Base-by-base conservation (phyloP, 306 rosid species). In the Boehmeria nivea region DNA sequence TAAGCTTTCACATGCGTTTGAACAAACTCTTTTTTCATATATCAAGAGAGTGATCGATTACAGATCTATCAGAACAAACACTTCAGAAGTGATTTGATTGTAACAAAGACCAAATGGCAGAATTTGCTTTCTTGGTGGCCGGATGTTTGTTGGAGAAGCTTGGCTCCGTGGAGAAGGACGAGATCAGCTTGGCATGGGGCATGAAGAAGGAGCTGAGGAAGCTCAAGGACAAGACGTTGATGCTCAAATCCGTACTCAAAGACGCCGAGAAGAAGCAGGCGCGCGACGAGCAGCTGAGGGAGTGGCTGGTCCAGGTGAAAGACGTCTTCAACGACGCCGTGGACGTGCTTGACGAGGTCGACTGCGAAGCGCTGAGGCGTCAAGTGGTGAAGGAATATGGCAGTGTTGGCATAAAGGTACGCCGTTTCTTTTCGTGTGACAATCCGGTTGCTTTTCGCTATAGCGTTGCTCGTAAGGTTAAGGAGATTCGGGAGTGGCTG, bases 261-360 rank as follows among this genome's bases (percentile, higher is more conserved):
- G 70, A 65, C 17, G 70, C 70, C 21, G 65, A 58, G 59, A 57
- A 57, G 25, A 50, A 28, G 54, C 72, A 67, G 20, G 27, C 43
- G 27, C 17, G 48, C 6, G 14, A 51, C 4, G 44, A 37, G 23
- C 6, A 0, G 4, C 45, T 57, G 12, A n/a, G 16, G 12, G 17
- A 3, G 6, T 58, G 72, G 65, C 28, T 58, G 22, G 16, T 33
- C 13, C 33, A 33, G 28, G 59, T 67, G 23, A 58, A 67, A 67
- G 45, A 59, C 4, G 60, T 33, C 12, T 67, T 62, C 51, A 43
- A 25, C 18, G 60, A 59, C 24, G 28, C 55, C 2, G 38, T 22
- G 6, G 66, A 58, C 13, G 39, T 58, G 47, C 48, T 58, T 3
- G 60, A 59, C 21, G 66, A 67, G 9, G 57, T 67, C 55, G 47